phyloP scores from a whole-genome alignment of 202 grass and related monocot genomes.

The Bolboschoenoplectus hybrid region DNA sequence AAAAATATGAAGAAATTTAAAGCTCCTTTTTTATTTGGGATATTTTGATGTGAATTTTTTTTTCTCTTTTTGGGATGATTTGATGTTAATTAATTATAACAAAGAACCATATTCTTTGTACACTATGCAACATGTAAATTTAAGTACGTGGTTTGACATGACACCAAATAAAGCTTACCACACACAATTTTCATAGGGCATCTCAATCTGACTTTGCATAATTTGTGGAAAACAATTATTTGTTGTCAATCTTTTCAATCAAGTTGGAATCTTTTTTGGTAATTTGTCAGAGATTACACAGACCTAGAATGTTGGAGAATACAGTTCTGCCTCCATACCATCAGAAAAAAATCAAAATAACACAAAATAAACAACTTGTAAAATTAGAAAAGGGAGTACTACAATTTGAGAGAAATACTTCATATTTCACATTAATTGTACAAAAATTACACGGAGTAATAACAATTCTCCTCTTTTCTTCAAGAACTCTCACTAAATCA shows the following conservation, averaged over 20 bases:
- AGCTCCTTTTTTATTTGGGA: too few species aligned
- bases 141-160: not conserved
- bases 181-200: not conserved
- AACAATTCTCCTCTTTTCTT: not conserved
- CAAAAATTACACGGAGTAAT: constrained; percentile 27
- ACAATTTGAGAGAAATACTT: constrained; percentile 14
- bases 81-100: not conserved
- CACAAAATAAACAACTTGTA: not conserved
- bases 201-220: not conserved
- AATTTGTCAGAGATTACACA: not conserved
- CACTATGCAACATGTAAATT: not conserved
- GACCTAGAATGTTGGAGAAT: not conserved
- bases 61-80: not conserved
- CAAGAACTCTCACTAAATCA: constrained; percentile 12
- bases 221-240: not conserved
- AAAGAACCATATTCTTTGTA: not conserved
- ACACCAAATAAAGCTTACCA: not conserved
- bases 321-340: not conserved
- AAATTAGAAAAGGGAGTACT: not conserved
- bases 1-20: too few species aligned
- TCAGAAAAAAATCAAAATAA: not conserved
- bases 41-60: too few species aligned
- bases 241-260: not conserved
- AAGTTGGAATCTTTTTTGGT: not conserved
- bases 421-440: constrained; percentile 33